A percentile compares a stretch with the other conserved stretches of the same genome.
Evolutionary conservation across 106 monocot species (phyloP).

Genomic region (Allium cepa): DNA sequence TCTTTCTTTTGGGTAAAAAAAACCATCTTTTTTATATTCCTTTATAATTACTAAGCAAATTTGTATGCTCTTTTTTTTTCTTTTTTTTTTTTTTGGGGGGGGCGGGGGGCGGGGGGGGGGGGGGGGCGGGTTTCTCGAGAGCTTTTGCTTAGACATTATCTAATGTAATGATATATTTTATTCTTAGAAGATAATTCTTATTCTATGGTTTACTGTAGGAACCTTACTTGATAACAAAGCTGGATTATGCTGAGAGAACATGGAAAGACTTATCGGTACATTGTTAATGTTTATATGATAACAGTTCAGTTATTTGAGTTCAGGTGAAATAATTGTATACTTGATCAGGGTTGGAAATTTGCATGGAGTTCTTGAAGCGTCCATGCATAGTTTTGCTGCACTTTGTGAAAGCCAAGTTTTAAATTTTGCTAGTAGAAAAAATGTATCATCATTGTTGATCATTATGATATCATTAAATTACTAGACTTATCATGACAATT

Average conservation of each 20-base stretch:
- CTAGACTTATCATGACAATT: no score
- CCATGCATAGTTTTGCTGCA: no score
- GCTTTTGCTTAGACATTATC: not conserved
- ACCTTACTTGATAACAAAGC: constrained; percentile 73
- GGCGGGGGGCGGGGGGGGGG: no score
- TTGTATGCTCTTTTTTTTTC: not conserved
- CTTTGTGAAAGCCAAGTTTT: no score
- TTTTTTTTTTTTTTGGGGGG: no score
- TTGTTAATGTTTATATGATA: constrained; percentile 11
- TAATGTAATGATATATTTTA: not conserved
- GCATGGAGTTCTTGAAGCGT: no score
- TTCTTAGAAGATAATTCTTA: constrained; percentile 1
- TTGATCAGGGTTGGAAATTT: no score
- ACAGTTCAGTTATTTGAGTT: no score
- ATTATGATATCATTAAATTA: no score
- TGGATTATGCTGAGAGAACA: constrained; percentile 91
- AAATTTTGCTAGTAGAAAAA: no score
- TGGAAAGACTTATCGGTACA: constrained; percentile 96
- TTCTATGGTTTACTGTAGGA: constrained; percentile 33
- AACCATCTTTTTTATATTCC: not conserved
- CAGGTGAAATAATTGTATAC: no score
- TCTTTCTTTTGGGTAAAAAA: not conserved
- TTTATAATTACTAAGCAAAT: not conserved
- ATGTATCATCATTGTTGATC: no score
- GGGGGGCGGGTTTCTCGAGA: not conserved